A percentile compares a stretch with the other conserved stretches of the same genome.
phyloP scores from a whole-genome alignment of 2,329 filamentous ascomycete species.

The Paraphoma chrysanthemicola region DNA sequence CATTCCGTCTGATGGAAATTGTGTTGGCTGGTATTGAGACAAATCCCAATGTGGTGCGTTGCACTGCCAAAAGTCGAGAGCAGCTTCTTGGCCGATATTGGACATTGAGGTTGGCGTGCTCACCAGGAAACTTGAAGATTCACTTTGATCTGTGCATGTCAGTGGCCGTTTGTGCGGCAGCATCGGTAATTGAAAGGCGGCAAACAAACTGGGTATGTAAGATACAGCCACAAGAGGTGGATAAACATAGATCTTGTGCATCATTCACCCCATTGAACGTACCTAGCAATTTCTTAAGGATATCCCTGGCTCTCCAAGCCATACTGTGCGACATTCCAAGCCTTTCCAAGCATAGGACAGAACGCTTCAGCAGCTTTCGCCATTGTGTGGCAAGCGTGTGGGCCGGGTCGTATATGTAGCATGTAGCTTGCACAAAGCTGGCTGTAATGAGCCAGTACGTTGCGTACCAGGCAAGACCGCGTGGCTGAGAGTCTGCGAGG shows the following conservation, averaged over 20 bases:
- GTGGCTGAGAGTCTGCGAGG: background rate
- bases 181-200: background rate
- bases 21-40: background rate
- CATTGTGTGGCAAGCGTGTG: background rate
- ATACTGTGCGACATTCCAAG: background rate
- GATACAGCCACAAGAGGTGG: too few species aligned
- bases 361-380: background rate
- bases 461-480: constrained; percentile 3
- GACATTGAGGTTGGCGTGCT: background rate
- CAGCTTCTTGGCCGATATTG: constrained; percentile 1
- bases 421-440: constrained; percentile 3
- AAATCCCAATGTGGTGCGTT: background rate
- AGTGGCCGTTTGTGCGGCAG: background rate
- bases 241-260: background rate
- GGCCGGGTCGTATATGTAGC: constrained; percentile 1
- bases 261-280: background rate
- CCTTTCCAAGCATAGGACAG: background rate
- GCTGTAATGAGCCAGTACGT: constrained; percentile 3
- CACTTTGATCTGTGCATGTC: constrained; percentile 1
- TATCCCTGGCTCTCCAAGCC: constrained; percentile 1
- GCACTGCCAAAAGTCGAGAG: constrained; percentile 2
- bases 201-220: background rate
- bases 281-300: constrained; percentile 1
- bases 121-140: background rate
- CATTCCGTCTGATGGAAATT: background rate